Base-by-base conservation (phyloP, 768 basidiomycete species). In the Fistulinella prunicolor region DNA sequence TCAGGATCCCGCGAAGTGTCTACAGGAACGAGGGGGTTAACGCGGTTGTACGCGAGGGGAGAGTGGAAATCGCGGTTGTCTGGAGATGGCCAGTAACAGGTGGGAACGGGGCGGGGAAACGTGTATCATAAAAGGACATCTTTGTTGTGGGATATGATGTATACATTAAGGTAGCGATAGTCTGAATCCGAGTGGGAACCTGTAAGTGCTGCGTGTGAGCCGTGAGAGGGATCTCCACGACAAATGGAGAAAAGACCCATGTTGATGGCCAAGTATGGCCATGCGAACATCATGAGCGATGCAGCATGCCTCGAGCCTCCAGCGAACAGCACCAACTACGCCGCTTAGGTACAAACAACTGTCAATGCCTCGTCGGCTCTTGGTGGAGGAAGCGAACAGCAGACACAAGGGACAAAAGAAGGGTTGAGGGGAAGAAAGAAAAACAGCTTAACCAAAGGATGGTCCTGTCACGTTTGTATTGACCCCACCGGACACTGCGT, bases 41-140 rank as follows among this genome's bases (percentile, higher is more conserved):
- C 36, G 20, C 26, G 58, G 43, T 19, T 44, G 30, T 44, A 48
- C 16, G 46, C 47, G 10, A 41, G 35, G 19, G 43, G 51, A 12
- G 48, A 38, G 26, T 37, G 54, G 57, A 49, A 49, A 36, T 50
- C 49, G 29, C 36, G 57, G 47, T 36, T 51, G 30, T 19, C 42
- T 8, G 32, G 47, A 23, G 51, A 37, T 6, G 45, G 40, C 28
- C 49, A 56, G 30, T 28, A 28, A 6, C 6, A 28, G 6, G 10
- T 10, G 10, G 26, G 26, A 28, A 20, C 12, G 6, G 9, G 23
- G 23, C 3, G 24, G 14, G 21, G 19, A 22, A 36, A 22, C 26
- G 13, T 34, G 10, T n/a, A n/a, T n/a, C n/a, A n/a, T 34, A 26
- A 20, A 23, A 14, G 30, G n/a, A 26, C 1, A 4, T 32, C 32